Evolutionary conservation across 2,329 filamentous ascomycete genomes (phyloP).

Genomic region (Xylariaceae sp.): DNA sequence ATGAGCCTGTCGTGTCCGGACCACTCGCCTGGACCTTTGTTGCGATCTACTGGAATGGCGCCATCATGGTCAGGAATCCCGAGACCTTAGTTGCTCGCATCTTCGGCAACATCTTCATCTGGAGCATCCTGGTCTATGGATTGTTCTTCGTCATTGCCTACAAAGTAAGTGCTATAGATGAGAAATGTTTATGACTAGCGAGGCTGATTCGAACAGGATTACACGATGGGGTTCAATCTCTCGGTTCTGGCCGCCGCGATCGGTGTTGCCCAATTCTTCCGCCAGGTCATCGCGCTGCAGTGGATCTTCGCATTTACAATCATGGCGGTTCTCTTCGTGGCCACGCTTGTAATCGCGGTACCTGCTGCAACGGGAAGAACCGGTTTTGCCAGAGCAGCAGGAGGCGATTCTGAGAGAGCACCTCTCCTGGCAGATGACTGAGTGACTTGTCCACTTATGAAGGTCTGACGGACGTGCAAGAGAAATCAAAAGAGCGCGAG

Average conservation of each 20-base stretch:
- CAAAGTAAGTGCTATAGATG: conserved; percentile 51
- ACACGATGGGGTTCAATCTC: conserved; percentile 76
- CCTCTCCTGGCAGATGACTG: conserved; percentile 56
- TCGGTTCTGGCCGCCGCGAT: conserved; percentile 71
- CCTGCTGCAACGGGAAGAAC: conserved; percentile 60
- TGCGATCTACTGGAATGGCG: conserved; percentile 85
- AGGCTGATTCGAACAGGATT: conserved; percentile 46
- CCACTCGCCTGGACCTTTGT: conserved; percentile 86
- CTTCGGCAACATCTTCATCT: conserved; percentile 84
- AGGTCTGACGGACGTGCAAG: too few species aligned
- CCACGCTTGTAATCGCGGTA: conserved; percentile 63
- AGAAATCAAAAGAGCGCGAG: too few species aligned
- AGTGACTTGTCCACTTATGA: neutral
- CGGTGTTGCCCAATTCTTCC: conserved; percentile 73
- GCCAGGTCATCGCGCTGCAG: conserved; percentile 73
- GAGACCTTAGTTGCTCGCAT: conserved; percentile 68
- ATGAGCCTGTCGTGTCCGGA: conserved; percentile 70
- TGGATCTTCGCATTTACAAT: conserved; percentile 92
- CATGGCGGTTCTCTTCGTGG: conserved; percentile 70
- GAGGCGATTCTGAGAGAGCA: conserved; percentile 56
- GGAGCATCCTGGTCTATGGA: conserved; percentile 76
- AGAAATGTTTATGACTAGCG: conserved; percentile 1
- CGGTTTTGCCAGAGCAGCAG: conserved; percentile 44
- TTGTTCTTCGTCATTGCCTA: conserved; percentile 71
- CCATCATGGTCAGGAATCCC: conserved; percentile 71